Evolutionary conservation across 2,329 filamentous ascomycete genomes (phyloP).

Genomic region (Mollisiaceae sp.): DNA sequence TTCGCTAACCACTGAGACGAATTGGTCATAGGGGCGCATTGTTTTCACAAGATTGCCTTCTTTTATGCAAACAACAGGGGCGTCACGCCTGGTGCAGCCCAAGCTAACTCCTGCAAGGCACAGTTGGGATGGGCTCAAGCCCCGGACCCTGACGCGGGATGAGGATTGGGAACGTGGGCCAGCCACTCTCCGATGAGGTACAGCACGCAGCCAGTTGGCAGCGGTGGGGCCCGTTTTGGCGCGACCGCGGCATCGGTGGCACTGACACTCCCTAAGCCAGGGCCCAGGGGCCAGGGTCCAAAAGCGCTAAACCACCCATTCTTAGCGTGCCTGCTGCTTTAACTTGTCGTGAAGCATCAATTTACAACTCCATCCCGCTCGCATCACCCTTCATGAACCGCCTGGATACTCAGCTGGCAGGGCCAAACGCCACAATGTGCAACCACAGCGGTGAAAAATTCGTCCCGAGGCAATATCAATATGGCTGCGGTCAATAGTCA

Average conservation of each 20-base stretch:
- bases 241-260: slow-evolving; percentile 7
- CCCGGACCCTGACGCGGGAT: slow-evolving; percentile 5
- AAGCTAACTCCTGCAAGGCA: slow-evolving; percentile 7
- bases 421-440: slow-evolving; percentile 13
- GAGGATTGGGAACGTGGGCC: not conserved
- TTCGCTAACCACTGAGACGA: not conserved
- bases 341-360: not conserved
- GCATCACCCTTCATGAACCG: slow-evolving; percentile 2
- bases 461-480: slow-evolving; percentile 20
- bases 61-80: slow-evolving; percentile 8
- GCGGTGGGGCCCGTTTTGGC: slow-evolving; percentile 1
- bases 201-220: not conserved
- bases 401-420: slow-evolving; percentile 10
- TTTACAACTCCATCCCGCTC: not conserved
- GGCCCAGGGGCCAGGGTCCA: too few relatives aligned
- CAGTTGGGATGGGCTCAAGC: not conserved
- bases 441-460: slow-evolving; percentile 1
- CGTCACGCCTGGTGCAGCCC: slow-evolving; percentile 2
- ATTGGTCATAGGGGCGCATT: not conserved
- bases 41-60: slow-evolving; percentile 9
- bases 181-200: not conserved
- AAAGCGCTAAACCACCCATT: not conserved
- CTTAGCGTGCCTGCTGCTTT: slow-evolving; percentile 16
- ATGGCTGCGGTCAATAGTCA: slow-evolving; percentile 18
- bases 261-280: not conserved